A percentile compares a stretch with the other conserved stretches of the same genome.
Conservation (phyloP, 495 filamentous ascomycete species). For the Talaromyces stipitatus region DNA sequence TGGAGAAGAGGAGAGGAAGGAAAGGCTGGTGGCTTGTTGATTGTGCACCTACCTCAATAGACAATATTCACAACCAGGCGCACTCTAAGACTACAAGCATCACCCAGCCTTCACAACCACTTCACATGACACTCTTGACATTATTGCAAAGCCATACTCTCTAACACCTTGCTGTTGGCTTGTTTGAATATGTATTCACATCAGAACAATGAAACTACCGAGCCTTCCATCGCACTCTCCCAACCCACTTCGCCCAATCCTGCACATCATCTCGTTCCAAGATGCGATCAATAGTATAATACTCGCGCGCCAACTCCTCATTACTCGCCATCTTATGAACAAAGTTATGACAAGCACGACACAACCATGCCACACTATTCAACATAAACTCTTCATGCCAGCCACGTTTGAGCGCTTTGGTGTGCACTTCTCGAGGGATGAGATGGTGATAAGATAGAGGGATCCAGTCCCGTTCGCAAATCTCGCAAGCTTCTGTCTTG, state of each 20-base stretch:
- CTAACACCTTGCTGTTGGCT: too few relatives aligned
- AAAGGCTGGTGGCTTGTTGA: neutral
- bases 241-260: conserved; percentile 62
- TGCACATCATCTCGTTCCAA: conserved; percentile 64
- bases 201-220: conserved; percentile 17
- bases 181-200: too few relatives aligned
- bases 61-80: neutral
- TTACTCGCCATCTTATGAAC: conserved; percentile 71
- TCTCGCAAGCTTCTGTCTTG: conserved; percentile 59
- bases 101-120: neutral
- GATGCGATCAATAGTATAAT: conserved; percentile 63
- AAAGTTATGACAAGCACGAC: conserved; percentile 78
- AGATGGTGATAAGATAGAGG: conserved; percentile 78
- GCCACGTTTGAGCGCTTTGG: conserved; percentile 69
- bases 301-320: conserved; percentile 72
- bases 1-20: neutral
- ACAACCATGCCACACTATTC: conserved; percentile 82
- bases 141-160: too few relatives aligned
- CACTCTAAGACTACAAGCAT: neutral
- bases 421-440: conserved; percentile 68
- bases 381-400: conserved; percentile 73
- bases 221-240: conserved; percentile 57
- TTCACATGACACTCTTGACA: too few relatives aligned
- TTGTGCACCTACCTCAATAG: neutral
- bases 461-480: conserved; percentile 73